phyloP scores from a whole-genome alignment of 1,284 basidiomycete species.

The Porogramme epimiltina region DNA sequence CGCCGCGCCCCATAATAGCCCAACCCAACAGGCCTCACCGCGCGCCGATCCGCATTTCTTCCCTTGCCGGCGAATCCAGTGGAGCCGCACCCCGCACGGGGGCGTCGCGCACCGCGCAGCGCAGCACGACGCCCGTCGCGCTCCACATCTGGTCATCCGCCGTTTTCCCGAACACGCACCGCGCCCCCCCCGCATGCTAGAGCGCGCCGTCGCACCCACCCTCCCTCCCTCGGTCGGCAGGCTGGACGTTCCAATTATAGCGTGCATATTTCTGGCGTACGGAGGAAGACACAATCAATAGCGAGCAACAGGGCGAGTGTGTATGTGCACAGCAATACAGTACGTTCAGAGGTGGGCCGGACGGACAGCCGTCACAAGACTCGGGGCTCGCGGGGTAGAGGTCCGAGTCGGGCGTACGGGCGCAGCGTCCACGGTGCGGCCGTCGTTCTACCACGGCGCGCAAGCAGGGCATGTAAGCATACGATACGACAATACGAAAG shows the following conservation, averaged over 20 bases:
- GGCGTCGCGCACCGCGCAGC: not conserved
- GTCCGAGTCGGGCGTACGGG: not conserved
- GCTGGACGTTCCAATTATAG: not conserved
- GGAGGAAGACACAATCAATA: conserved; percentile 7
- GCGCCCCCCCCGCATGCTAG: too few species aligned
- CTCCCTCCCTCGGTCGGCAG: too few species aligned
- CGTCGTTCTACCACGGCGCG: not conserved
- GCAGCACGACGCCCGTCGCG: not conserved
- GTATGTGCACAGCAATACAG: conserved; percentile 19
- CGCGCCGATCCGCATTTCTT: conserved; percentile 11
- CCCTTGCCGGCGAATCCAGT: too few species aligned
- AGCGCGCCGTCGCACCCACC: too few species aligned
- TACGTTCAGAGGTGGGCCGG: too few species aligned
- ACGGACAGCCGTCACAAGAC: not conserved
- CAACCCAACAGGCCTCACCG: not conserved
- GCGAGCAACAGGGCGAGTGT: conserved; percentile 10
- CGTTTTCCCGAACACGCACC: conserved; percentile 16
- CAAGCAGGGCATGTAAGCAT: not conserved
- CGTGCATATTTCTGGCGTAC: not conserved
- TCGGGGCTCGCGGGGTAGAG: too few species aligned
- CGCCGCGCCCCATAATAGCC: conserved; percentile 5
- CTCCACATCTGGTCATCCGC: conserved; percentile 2
- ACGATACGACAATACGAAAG: not conserved
- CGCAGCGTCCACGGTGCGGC: not conserved
- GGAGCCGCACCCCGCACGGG: too few species aligned